Evolutionary conservation across 805 yeast genomes (phyloP), one percentile per base, ranked within the genome.

Genomic region (Wickerhamomyces hampshirensis): DNA sequence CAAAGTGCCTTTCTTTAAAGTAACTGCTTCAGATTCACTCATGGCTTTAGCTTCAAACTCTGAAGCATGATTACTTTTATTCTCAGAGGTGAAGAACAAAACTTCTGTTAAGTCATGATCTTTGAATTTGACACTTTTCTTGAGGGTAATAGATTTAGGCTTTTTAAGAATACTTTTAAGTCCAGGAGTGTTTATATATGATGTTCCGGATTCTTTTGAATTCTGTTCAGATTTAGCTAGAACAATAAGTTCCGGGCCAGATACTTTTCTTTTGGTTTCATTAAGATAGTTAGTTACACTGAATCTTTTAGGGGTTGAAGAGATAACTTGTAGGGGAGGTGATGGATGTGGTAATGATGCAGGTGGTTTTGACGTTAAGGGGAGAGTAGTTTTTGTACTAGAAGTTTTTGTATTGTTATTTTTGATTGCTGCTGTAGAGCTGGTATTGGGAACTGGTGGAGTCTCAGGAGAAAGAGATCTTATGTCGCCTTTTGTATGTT

Each of bases 91-190:
- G 9, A 12, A 7, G 2, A 31, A 28, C 6, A 33, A 19, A 18
- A 12, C 9, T 12, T 21, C 14, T 6, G 23, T 14, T 5, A 10
- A 7, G 5, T 28, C 26, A 19, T 29, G 24, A 8, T 13, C 27
- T 23, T 28, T 29, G 29, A 34, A 34, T 6, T 12, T 11, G 16
- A 34, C 37, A 5, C 23, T 28, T 12, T 7, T 15, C 5, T 14
- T 34, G 24, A 28, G 28, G 5, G 15, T 6, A 10, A 28, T 28
- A 15, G 31, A 28, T 13, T 12, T 12, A 11, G 26, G 17, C 4
- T 9, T 21, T 21, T 18, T 33, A 26, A 33, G 23, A 23, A 33
- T 33, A 15, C 31, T 21, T 15, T 33, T 33, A 24, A 33, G 2
- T 4, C 30, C 29, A n/a, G 30, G 14, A 12, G n/a, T 27, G 18